phyloP scores from a whole-genome alignment of 2,329 filamentous ascomycete species.

The Alternaria longipes region DNA sequence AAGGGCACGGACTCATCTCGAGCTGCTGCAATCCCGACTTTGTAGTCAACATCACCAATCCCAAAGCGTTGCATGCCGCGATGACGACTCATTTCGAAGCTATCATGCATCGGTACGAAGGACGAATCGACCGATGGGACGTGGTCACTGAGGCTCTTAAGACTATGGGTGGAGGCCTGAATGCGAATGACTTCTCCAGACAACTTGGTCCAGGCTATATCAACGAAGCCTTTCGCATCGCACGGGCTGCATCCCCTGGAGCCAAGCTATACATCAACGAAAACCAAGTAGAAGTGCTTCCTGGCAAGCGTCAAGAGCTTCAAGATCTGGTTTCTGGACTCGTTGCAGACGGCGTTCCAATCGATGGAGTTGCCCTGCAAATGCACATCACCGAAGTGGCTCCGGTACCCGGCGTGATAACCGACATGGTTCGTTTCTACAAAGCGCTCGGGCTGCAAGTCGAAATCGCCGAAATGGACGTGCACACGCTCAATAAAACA shows the following conservation, averaged over 20 bases:
- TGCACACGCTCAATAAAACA: constrained; percentile 12
- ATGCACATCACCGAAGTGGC: constrained; percentile 16
- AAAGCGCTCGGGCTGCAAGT: constrained; percentile 16
- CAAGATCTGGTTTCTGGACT: constrained; percentile 11
- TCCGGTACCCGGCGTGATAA: constrained; percentile 11
- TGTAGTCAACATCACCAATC: constrained; percentile 15
- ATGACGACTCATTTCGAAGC: constrained; percentile 19
- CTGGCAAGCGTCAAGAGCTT: constrained; percentile 7
- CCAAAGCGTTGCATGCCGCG: constrained; percentile 5
- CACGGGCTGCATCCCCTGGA: not conserved
- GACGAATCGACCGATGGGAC: constrained; percentile 12
- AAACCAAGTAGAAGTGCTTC: constrained; percentile 5
- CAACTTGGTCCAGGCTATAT: constrained; percentile 9
- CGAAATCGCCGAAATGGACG: constrained; percentile 19
- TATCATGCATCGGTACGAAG: constrained; percentile 8
- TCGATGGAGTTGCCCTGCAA: constrained; percentile 21
- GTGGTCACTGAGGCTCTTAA: constrained; percentile 12
- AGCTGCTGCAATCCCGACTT: constrained; percentile 17
- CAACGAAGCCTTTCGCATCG: constrained; percentile 10
- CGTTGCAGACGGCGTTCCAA: constrained; percentile 11
- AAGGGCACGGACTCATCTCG: constrained; percentile 19
- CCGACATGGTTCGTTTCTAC: constrained; percentile 13
- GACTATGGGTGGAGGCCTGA: constrained; percentile 12
- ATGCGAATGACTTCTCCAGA: constrained; percentile 4
- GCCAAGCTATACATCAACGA: constrained; percentile 11